Percentiles rank a stretch among this genome's conserved stretches.
These are phyloP conservation scores for Cerrena zonata DNA, from an alignment of 1,284 basidiomycete species.

Conservation along the genomic window DNA sequence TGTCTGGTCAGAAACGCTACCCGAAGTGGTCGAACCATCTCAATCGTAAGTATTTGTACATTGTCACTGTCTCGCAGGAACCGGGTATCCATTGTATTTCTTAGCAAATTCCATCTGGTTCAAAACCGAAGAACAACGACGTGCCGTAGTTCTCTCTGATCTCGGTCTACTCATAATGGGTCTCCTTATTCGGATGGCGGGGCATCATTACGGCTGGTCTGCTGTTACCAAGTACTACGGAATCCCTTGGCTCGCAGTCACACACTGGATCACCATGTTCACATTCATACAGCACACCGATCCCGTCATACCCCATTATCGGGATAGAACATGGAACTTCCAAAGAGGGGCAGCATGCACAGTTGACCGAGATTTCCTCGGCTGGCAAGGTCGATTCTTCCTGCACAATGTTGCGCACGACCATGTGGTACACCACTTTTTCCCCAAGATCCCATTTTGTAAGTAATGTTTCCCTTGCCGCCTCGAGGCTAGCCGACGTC, in stretches of 20 bases:
- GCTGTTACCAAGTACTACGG: conserved; percentile 48
- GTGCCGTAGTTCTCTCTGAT: conserved; percentile 48
- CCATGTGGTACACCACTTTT: conserved; percentile 31
- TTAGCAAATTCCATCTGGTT: conserved; percentile 52
- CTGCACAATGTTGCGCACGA: conserved; percentile 35
- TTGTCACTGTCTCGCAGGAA: not conserved
- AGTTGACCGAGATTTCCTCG: conserved; percentile 50
- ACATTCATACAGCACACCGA: conserved; percentile 57
- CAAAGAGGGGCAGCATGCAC: conserved; percentile 56
- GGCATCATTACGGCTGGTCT: conserved; percentile 28
- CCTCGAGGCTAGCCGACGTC: not conserved
- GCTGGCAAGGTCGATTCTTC: conserved; percentile 37
- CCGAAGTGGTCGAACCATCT: conserved; percentile 61
- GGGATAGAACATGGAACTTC: conserved; percentile 42
- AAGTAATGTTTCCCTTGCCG: conserved; percentile 6
- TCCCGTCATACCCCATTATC: conserved; percentile 25
- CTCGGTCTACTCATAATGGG: conserved; percentile 45
- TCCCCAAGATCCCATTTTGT: conserved; percentile 25
- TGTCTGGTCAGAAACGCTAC: conserved; percentile 63
- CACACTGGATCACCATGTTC: conserved; percentile 45
- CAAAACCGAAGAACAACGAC: conserved; percentile 44
- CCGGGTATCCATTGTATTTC: not conserved
- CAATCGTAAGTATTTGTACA: conserved; percentile 36
- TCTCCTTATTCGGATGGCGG: conserved; percentile 30
- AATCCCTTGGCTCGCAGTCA: conserved; percentile 50